A percentile compares a stretch with the other conserved stretches of the same genome.
Evolutionary conservation across 2,329 filamentous ascomycete species (phyloP).

Genomic region (Fusarium lateritium): DNA sequence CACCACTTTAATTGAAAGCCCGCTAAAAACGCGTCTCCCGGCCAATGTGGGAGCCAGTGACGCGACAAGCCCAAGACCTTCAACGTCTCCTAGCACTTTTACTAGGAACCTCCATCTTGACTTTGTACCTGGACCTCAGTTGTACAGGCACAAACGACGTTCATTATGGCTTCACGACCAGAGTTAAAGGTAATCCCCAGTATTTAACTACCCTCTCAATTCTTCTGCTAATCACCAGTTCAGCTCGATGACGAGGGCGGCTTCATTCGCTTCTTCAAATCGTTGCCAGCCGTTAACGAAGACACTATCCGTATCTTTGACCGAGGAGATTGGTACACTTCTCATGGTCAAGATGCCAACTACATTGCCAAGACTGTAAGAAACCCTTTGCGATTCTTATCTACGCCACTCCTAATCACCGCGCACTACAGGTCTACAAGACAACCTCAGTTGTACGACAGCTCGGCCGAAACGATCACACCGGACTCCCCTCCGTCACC

Average conservation of each 20-base stretch:
- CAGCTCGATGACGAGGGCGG: constrained; percentile 96
- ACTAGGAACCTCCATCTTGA: constrained; percentile 11
- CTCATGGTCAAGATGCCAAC: constrained; percentile 87
- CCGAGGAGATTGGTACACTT: constrained; percentile 94
- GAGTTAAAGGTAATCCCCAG: constrained; percentile 74
- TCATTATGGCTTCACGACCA: constrained; percentile 77
- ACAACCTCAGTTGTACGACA: constrained; percentile 95
- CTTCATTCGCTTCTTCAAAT: constrained; percentile 97
- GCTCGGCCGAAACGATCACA: constrained; percentile 85
- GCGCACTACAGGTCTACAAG: constrained; percentile 84
- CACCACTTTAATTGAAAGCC: constrained; percentile 45
- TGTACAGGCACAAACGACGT: constrained; percentile 18
- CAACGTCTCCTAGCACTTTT: constrained; percentile 31
- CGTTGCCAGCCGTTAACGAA: constrained; percentile 78
- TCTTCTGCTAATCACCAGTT: constrained; percentile 13
- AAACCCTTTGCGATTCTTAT: neutral
- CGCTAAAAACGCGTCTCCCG: constrained; percentile 50
- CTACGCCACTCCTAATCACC: constrained; percentile 15
- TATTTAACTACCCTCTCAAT: neutral
- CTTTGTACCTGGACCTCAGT: constrained; percentile 24
- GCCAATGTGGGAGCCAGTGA: constrained; percentile 40
- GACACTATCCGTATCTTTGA: constrained; percentile 93
- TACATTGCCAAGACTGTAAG: constrained; percentile 83
- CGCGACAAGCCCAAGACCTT: constrained; percentile 40
- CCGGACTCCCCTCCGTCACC: constrained; percentile 92